A percentile compares a stretch with the other conserved stretches of the same genome.
Evolutionary conservation across 176 grass and related monocot species (phyloP).

Genomic region (Alopecurus myosuroides): DNA sequence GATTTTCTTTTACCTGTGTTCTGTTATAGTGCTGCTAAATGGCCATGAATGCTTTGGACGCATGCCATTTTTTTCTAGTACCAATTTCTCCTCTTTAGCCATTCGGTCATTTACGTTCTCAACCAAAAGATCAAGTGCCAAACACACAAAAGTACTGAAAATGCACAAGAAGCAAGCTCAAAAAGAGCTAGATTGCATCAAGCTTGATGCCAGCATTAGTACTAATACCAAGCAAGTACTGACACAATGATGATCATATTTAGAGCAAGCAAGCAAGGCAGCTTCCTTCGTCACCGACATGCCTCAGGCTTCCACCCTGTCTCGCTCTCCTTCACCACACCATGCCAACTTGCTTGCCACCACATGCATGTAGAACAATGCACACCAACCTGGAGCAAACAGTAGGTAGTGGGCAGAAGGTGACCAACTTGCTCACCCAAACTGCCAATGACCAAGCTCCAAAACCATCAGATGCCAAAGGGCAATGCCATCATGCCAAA

Average conservation of each 20-base stretch:
- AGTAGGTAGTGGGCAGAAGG: constrained; percentile 24
- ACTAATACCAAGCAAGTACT: constrained; percentile 1
- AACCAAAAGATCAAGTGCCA: not conserved
- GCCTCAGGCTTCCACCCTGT: constrained; percentile 5
- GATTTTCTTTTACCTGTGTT: not conserved
- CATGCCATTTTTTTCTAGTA: not conserved
- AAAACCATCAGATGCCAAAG: constrained; percentile 21
- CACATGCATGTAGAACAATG: constrained; percentile 9
- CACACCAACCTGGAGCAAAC: constrained; percentile 17
- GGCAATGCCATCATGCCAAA: not conserved
- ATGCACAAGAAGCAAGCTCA: constrained; percentile 1
- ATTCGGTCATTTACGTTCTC: not conserved
- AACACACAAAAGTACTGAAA: not conserved
- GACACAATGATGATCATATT: not conserved
- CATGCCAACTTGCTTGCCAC: constrained; percentile 4
- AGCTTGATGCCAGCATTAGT: constrained; percentile 17
- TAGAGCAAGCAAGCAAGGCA: not conserved
- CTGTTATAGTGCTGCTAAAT: not conserved
- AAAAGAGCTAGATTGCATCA: not conserved
- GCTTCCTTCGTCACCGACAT: constrained; percentile 25
- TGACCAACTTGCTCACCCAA: constrained; percentile 12
- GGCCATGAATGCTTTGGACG: not conserved
- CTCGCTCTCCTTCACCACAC: not conserved
- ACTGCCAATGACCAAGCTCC: constrained; percentile 23
- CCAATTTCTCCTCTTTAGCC: not conserved